Conservation (phyloP, 163 green algal species). For the Scenedesmus sp. region DNA sequence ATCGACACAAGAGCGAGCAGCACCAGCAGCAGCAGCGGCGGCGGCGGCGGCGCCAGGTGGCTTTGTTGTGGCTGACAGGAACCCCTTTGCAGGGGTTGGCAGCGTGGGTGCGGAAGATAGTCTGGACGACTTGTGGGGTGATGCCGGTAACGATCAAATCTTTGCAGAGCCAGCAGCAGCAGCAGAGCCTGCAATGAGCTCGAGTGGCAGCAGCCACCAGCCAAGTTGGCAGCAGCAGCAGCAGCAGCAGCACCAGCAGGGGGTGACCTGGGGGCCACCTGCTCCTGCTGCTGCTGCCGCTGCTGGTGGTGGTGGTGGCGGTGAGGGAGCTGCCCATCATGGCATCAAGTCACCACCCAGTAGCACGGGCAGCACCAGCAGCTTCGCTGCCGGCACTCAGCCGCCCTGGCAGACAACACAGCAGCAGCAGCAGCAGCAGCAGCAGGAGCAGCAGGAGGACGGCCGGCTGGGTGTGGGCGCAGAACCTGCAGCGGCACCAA, state of each 20-base stretch:
- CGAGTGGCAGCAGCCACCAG: constrained; percentile 22
- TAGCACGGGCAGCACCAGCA: constrained; percentile 19
- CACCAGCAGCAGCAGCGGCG: constrained; percentile 15
- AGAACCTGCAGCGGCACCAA: not conserved
- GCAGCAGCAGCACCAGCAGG: constrained; percentile 8
- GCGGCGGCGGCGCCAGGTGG: not conserved
- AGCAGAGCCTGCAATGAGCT: constrained; percentile 2
- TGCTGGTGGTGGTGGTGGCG: not conserved
- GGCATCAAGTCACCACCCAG: not conserved
- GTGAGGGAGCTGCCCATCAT: not conserved
- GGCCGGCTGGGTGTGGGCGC: not conserved
- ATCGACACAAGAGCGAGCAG: not conserved
- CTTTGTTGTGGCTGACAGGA: constrained; percentile 5
- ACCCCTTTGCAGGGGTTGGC: constrained; percentile 3
- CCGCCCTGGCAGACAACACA: not conserved
- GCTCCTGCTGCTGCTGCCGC: constrained; percentile 19
- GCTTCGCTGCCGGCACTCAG: not conserved
- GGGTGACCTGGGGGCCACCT: not conserved
- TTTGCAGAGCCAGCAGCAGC: constrained; percentile 18
- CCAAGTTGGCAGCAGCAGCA: not conserved
- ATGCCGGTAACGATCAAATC: not conserved
- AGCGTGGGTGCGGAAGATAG: not conserved
- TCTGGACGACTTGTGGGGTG: constrained; percentile 14
- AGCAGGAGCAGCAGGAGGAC: not conserved
- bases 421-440: constrained; percentile 10